Conservation (phyloP, 352 stramenopile genomes). For the Phytophthora brassicae region DNA sequence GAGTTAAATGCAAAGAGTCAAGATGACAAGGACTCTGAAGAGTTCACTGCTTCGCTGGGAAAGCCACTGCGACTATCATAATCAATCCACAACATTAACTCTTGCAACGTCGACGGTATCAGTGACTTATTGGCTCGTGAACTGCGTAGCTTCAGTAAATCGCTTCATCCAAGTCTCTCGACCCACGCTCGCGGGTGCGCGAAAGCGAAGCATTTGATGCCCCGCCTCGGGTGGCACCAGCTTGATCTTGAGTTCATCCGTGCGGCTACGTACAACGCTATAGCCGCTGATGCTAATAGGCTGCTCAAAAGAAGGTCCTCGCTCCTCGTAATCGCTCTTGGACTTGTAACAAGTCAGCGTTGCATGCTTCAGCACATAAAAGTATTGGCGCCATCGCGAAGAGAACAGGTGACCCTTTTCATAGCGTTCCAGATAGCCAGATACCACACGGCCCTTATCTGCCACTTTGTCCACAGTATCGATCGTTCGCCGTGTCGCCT, state of each 20-base stretch:
- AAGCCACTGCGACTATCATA: slow-evolving; percentile 31
- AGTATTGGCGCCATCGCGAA: slow-evolving; percentile 80
- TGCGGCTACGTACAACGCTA: slow-evolving; percentile 67
- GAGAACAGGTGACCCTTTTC: slow-evolving; percentile 75
- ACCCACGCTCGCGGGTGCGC: slow-evolving; percentile 68
- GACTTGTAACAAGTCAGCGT: slow-evolving; percentile 75
- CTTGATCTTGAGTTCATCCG: slow-evolving; percentile 84
- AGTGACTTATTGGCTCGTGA: slow-evolving; percentile 31
- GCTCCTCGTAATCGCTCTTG: slow-evolving; percentile 74
- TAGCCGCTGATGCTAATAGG: slow-evolving; percentile 67
- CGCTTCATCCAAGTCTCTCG: slow-evolving; percentile 80
- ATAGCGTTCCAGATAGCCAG: slow-evolving; percentile 74
- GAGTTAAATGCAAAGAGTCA: background rate
- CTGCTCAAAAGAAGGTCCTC: slow-evolving; percentile 46
- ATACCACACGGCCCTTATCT: slow-evolving; percentile 63
- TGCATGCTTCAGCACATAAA: slow-evolving; percentile 68
- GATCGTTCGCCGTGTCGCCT: slow-evolving; percentile 71
- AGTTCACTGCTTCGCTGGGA: slow-evolving; percentile 35
- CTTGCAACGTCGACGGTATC: background rate
- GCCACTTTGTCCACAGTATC: slow-evolving; percentile 75
- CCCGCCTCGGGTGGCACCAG: slow-evolving; percentile 65
- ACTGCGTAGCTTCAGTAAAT: slow-evolving; percentile 68
- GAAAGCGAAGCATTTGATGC: slow-evolving; percentile 67
- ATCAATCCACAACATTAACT: slow-evolving; percentile 10
- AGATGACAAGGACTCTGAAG: slow-evolving; percentile 12